Percentiles rank a stretch among this genome's conserved stretches.
Conservation (phyloP, 2,329 filamentous ascomycete genomes). For the Corynespora cassiicola region DNA sequence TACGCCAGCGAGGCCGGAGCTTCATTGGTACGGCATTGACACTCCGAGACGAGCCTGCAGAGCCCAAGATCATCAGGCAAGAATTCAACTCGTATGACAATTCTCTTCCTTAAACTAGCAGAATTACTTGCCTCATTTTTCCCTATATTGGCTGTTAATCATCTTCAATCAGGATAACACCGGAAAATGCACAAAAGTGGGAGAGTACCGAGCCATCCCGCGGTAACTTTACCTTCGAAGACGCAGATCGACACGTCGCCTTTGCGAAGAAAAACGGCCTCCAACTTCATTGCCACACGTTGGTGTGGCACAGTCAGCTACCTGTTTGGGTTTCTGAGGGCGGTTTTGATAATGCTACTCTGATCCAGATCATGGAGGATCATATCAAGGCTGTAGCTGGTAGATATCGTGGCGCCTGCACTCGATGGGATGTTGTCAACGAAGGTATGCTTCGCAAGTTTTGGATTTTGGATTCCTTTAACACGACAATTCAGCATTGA, state of each 20-base stretch:
- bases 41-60: slow-evolving; percentile 28
- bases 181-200: slow-evolving; percentile 39
- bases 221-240: slow-evolving; percentile 46
- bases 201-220: slow-evolving; percentile 45
- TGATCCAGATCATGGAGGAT: slow-evolving; percentile 49
- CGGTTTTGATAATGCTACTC: slow-evolving; percentile 47
- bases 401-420: slow-evolving; percentile 48
- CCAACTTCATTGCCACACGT: slow-evolving; percentile 47
- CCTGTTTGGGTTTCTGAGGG: slow-evolving; percentile 47
- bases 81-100: slow-evolving; percentile 33
- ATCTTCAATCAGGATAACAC: slow-evolving; percentile 25
- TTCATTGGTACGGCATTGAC: slow-evolving; percentile 36
- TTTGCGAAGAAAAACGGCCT: slow-evolving; percentile 43
- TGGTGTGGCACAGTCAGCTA: slow-evolving; percentile 52
- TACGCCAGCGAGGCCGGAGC: slow-evolving; percentile 24
- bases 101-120: not conserved
- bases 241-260: slow-evolving; percentile 42
- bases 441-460: slow-evolving; percentile 41
- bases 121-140: not conserved
- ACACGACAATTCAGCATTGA: slow-evolving; percentile 37
- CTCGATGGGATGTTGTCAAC: slow-evolving; percentile 50
- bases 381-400: slow-evolving; percentile 49
- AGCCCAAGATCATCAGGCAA: slow-evolving; percentile 29
- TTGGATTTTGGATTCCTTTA: slow-evolving; percentile 30
- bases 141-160: too few relatives aligned